Evolutionary conservation across 257 asterid species (phyloP).

Genomic region (Solanum virginianum): DNA sequence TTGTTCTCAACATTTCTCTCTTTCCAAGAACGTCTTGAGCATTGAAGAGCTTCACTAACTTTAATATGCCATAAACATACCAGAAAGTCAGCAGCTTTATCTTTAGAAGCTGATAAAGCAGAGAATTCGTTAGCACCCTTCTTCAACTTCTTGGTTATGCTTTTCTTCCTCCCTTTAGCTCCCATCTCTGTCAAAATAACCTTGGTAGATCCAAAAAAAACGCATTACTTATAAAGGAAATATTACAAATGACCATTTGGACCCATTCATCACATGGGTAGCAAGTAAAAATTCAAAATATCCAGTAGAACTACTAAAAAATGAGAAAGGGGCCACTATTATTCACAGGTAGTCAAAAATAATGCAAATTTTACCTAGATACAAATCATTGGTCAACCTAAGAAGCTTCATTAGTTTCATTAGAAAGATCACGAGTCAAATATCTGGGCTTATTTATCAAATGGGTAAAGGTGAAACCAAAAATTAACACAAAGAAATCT

Average conservation of each 20-base stretch:
- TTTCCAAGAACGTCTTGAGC: background rate
- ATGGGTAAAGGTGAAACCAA: background rate
- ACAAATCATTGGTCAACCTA: background rate
- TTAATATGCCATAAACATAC: constrained; percentile 9
- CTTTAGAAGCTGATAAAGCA: constrained; percentile 27
- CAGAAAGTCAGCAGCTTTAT: constrained; percentile 47
- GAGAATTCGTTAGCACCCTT: constrained; percentile 38
- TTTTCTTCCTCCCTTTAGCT: constrained; percentile 34
- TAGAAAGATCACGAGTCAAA: background rate
- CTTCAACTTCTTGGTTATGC: constrained; percentile 28
- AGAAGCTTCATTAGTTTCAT: background rate
- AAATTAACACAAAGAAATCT: background rate
- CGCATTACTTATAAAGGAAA: background rate
- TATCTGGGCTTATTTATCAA: background rate
- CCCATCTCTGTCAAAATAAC: constrained; percentile 21
- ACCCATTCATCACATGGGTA: background rate
- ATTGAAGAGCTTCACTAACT: background rate
- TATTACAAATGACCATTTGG: background rate
- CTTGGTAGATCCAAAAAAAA: background rate
- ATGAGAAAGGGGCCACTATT: background rate
- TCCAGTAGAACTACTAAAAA: background rate
- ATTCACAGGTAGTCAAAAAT: background rate
- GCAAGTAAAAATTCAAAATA: background rate
- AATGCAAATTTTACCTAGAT: background rate
- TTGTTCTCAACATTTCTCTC: background rate